Base-by-base conservation (phyloP, 129 eudicot genomes). In the carrot (Daucus carota) region DNA sequence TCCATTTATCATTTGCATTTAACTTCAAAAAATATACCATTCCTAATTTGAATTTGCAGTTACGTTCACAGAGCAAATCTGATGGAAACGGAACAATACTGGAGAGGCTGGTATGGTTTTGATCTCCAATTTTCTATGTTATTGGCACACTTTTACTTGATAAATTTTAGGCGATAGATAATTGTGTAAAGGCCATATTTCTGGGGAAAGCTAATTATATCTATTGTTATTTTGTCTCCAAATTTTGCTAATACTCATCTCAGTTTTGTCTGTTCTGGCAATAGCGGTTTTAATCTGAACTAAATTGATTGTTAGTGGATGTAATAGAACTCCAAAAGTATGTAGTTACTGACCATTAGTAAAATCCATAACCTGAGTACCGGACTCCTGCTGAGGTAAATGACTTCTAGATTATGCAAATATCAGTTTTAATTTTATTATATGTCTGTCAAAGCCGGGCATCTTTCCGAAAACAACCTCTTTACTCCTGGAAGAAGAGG, bases 31-130 rank as follows among this genome's bases (percentile, higher is more conserved):
- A 31, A 47, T 75, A 34, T 60, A 38, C 72, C 29, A 4, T 77
- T 26, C 54, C 57, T 44, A 8, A 46, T 68, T 72, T 11, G 15
- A 29, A 12, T 29, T 38, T 84, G 82, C 82, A 94, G 98, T 83
- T 94, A 91, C 41, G 50, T 85, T 47, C 91, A 89, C 83, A 84
- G 96, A 80, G 96, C 97, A 44, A 88, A 79, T 43, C 82, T 94
- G 80, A 91, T 82, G 86, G 91, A 91, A 87, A 91, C 97, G 63
- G 98, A 94, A 77, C 97, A 87, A 63, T 86, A 87, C 78, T 94
- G 98, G 98, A 86, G 85, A 87, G 97, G 96, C 86, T 94, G 98
- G 98, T 94, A 92, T 73, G 82, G 29, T 38, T 73, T 38, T 18
- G 31, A 75, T 70, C 29, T 73, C 75, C 24, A 68, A 17, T 18